A percentile compares a stretch with the other conserved stretches of the same genome.
phyloP scores from a whole-genome alignment of 1,284 basidiomycete species.

The Ustilago lituana region DNA sequence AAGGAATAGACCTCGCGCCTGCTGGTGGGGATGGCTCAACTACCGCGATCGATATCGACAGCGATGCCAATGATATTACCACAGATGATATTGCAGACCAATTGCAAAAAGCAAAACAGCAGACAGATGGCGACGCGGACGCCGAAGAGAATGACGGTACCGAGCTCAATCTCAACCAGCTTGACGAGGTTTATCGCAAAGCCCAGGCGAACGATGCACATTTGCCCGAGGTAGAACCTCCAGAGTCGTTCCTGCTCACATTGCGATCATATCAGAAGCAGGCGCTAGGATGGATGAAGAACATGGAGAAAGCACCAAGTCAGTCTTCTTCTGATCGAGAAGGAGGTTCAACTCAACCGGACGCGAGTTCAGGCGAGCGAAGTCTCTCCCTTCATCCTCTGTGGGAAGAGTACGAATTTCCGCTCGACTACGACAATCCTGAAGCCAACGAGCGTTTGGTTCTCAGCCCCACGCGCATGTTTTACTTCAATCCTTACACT shows the following conservation, averaged over 20 bases:
- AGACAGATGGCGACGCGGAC: slow-evolving; percentile 29
- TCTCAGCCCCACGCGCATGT: slow-evolving; percentile 39
- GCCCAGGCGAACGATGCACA: slow-evolving; percentile 78
- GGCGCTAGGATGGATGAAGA: slow-evolving; percentile 94
- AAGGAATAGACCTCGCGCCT: neutral
- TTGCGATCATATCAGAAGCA: slow-evolving; percentile 91
- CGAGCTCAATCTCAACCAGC: slow-evolving; percentile 47
- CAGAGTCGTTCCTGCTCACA: slow-evolving; percentile 79
- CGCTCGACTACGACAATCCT: slow-evolving; percentile 50
- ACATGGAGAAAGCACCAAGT: slow-evolving; percentile 73
- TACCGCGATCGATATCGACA: slow-evolving; percentile 20
- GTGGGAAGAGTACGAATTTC: slow-evolving; percentile 81
- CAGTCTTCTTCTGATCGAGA: neutral
- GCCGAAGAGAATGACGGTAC: slow-evolving; percentile 60
- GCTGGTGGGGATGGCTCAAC: slow-evolving; percentile 15
- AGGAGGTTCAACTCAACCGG: slow-evolving; percentile 7
- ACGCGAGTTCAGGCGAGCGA: slow-evolving; percentile 9
- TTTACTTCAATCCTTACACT: slow-evolving; percentile 68
- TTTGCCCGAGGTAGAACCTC: slow-evolving; percentile 84
- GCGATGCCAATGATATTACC: slow-evolving; percentile 2
- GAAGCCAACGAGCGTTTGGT: slow-evolving; percentile 41
- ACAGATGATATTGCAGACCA: slow-evolving; percentile 20
- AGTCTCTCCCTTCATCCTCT: slow-evolving; percentile 81
- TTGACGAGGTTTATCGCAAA: slow-evolving; percentile 70
- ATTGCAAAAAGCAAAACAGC: slow-evolving; percentile 26